Evolutionary conservation across 1,284 basidiomycete species (phyloP), one percentile per base, ranked within the genome.

Genomic region (Rhodotorula sp.): DNA sequence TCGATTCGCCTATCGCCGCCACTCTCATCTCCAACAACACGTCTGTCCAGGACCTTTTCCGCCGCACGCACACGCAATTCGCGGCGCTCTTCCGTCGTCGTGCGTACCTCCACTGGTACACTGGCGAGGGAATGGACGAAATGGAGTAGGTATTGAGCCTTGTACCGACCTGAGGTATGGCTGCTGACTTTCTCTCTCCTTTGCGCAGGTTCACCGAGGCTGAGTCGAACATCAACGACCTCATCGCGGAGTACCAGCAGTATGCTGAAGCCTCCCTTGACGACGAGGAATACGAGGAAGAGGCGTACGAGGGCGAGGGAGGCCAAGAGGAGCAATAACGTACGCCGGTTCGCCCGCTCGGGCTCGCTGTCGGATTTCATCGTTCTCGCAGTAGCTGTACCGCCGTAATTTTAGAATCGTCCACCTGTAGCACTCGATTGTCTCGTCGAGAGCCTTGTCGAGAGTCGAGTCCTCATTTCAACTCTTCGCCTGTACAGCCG

Each of bases 51-150:
- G 93, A 95, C 79, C 79, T 96, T 11, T 96, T 96, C 85, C 89
- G 88, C 80, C 86, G 94, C 46, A 91, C 85, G 59, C 84, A 90
- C 67, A 80, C 83, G n/a, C 79, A 94, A 87, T 94, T 93, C 82
- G 73, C 85, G 2, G 82, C 84, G 6, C 92, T 93, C 89, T 94
- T 87, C 82, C 89, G 89, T 79, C 86, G 92, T 56, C 84, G 85
- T 62, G 92, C 93, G 4, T 95, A 90, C 84, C 81, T 93, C 68
- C 92, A 95, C 80, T 94, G 92, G 90, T 94, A 93, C 81, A 90
- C 88, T n/a, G 89, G 87, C 31, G 92, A 94, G 80, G 92, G 92
- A 64, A 93, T 93, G 92, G 78, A 76, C 62, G 76, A 87, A 59
- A 89, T 94, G 89, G 93, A 95, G 81, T 59, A 28, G 4, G 57